These are phyloP conservation scores for Fusarium brevicatenulatum DNA, from an alignment of 2,329 filamentous ascomycete species.

Conservation along the genomic window DNA sequence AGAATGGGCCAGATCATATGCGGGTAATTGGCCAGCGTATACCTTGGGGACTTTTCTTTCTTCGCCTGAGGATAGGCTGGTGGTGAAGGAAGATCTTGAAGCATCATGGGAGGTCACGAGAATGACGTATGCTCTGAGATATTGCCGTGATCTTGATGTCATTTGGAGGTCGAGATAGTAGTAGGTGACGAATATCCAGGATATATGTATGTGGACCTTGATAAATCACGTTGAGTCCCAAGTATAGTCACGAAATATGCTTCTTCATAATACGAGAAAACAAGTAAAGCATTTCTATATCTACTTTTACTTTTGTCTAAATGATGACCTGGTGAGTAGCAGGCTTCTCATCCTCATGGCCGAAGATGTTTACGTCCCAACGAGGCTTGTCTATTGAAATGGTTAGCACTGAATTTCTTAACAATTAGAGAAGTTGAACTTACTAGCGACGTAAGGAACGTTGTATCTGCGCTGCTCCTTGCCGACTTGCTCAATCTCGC, in stretches of 20 bases:
- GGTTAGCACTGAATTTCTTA: not conserved
- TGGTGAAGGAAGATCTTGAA: conserved; percentile 30
- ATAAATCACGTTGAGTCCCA: too few relatives aligned
- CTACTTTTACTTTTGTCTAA: not conserved
- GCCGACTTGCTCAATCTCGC: not conserved
- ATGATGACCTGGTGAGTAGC: not conserved
- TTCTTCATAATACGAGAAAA: not conserved
- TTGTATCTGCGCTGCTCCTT: not conserved
- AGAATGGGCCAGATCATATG: conserved; percentile 41
- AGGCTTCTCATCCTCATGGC: not conserved
- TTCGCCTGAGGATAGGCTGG: conserved; percentile 8
- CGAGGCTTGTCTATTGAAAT: not conserved
- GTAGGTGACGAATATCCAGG: rapidly evolving
- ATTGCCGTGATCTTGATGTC: conserved; percentile 31
- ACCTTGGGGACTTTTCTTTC: conserved; percentile 33
- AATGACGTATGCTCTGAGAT: conserved; percentile 25
- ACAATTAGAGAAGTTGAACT: rapidly evolving
- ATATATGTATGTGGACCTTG: not conserved
- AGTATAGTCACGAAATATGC: rapidly evolving
- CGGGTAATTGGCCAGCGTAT: conserved; percentile 43
- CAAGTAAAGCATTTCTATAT: not conserved
- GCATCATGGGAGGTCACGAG: conserved; percentile 26
- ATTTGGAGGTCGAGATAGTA: conserved; percentile 8
- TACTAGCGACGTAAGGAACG: not conserved
- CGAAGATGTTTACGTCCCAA: not conserved